Percentiles rank a stretch among this genome's conserved stretches.
Evolutionary conservation across 2,329 filamentous ascomycete genomes (phyloP).

Genomic region (Claviceps cyperi): DNA sequence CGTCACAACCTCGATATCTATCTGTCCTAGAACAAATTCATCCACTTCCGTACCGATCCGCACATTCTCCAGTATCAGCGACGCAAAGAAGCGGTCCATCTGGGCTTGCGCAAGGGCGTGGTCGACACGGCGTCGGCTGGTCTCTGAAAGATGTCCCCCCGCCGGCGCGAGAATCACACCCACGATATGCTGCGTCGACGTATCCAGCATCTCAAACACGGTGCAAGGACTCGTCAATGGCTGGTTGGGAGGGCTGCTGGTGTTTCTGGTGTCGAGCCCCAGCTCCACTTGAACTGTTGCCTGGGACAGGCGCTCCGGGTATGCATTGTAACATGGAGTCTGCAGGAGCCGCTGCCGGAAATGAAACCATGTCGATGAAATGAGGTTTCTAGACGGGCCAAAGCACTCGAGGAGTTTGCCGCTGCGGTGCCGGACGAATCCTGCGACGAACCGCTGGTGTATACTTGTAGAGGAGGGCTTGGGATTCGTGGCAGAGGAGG

Average conservation of each 20-base stretch:
- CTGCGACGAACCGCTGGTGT: slow-evolving; percentile 5
- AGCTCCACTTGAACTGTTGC: neutral
- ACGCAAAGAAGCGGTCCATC: slow-evolving; percentile 5
- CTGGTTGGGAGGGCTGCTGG: neutral
- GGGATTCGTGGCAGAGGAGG: neutral
- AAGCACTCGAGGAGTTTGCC: slow-evolving; percentile 6
- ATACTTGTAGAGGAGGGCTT: neutral
- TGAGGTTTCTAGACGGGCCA: neutral
- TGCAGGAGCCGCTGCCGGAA: slow-evolving; percentile 3
- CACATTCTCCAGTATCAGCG: slow-evolving; percentile 2
- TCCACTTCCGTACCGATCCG: neutral
- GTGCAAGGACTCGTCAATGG: neutral
- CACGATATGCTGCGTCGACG: neutral
- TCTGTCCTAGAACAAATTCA: neutral
- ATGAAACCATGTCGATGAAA: neutral
- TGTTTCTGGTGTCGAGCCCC: neutral
- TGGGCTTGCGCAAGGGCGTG: neutral
- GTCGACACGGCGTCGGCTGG: too few species aligned
- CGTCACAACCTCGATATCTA: neutral
- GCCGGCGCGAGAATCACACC: slow-evolving; percentile 3
- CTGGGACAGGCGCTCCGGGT: neutral
- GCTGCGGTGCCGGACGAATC: slow-evolving; percentile 4
- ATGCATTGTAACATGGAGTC: slow-evolving; percentile 2
- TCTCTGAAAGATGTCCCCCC: too few species aligned
- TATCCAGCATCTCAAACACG: neutral